phyloP scores from a whole-genome alignment of 805 yeast species.

The Candida ponderosae region DNA sequence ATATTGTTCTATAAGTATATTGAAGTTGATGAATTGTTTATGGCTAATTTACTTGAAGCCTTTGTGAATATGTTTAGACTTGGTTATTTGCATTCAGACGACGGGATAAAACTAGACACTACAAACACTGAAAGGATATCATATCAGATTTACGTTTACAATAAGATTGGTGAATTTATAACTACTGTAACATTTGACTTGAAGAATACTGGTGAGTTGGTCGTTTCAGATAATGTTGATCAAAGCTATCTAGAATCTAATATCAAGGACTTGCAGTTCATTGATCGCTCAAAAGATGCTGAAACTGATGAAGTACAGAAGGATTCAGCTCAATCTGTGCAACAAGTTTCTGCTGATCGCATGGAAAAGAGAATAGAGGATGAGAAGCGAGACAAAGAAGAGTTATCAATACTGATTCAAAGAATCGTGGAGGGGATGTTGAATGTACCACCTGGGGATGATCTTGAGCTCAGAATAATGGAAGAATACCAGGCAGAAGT shows the following conservation, averaged over 20 bases:
- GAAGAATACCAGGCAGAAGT: too few species aligned
- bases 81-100: constrained; percentile 1
- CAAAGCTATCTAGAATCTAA: not conserved
- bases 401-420: too few species aligned
- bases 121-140: not conserved
- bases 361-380: too few species aligned
- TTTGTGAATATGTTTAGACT: not conserved
- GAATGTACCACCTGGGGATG: too few species aligned
- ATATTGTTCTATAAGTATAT: constrained; percentile 2
- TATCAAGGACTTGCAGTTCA: not conserved
- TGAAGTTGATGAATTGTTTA: constrained; percentile 2
- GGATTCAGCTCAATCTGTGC: too few species aligned
- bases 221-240: not conserved
- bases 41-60: not conserved
- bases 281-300: too few species aligned
- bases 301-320: too few species aligned
- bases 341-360: too few species aligned
- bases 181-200: not conserved
- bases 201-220: not conserved
- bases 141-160: not conserved
- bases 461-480: too few species aligned
- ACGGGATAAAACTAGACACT: not conserved
- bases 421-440: too few species aligned
- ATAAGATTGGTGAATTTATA: not conserved
- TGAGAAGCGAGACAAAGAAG: too few species aligned